Evolutionary conservation across 2,329 filamentous ascomycete genomes (phyloP), one percentile per base, ranked within the genome.

Genomic region (Dothideomycetes sp.): DNA sequence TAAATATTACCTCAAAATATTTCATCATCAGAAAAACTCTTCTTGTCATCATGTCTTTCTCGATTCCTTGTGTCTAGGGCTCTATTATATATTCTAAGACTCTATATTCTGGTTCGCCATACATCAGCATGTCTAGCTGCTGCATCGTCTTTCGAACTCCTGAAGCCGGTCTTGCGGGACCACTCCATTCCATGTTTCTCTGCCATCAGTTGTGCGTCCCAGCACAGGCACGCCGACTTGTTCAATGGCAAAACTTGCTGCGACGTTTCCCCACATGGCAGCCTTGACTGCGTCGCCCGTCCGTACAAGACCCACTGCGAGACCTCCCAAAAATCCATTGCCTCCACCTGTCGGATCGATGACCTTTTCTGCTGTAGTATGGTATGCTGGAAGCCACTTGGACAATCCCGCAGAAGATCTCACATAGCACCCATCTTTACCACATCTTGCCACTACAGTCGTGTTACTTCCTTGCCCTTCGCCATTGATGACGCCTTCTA

Each of bases 261-360:
- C 81, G 4, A 96, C 72, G 34, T 76, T 81, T 4, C 80, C 91
- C 76, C 81, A 89, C 0, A 75, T 68, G 4, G 83, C 79, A 4
- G 86, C 87, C 51, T 85, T 78, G 44, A 79, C 75, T 31, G 84
- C 66, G 47, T 59, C 51, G 32, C 64, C 22, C 69, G 44, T 81
- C 42, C 68, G 64, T 15, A 72, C 63, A 47, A 79, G 57, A 2
- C 69, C 73, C 16, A 78, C 65, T 5, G 72, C 67, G 43, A 80
- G 53, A 2, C 73, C 75, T 16, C 77, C 76, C 7, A 95, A 66
- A 52, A 95, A 96, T 0, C 83, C 80, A 60, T 98, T 98, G 1
- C 91, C 91, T 15, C 87, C 91, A 8, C 91, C 91, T 0, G 91
- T 96, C 0, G 89, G 88, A 59, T 96, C 91, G n/a, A 91, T 65